A percentile compares a stretch with the other conserved stretches of the same genome.
These are phyloP conservation scores for Raphanus hybrid DNA, from an alignment of 441 rosid genomes.

Conservation along the genomic window DNA sequence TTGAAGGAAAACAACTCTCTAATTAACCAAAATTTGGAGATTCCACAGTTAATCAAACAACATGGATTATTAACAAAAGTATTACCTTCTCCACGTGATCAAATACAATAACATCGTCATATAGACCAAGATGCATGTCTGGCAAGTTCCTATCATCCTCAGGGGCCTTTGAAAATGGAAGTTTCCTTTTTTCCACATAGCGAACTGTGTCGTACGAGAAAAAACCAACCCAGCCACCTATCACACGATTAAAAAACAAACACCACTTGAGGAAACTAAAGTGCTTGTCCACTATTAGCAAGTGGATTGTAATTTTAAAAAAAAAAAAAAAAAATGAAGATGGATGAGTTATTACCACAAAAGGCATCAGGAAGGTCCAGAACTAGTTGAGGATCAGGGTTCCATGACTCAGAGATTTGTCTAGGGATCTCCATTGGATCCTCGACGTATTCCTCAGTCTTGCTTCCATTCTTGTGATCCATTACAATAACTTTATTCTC, in stretches of 20 bases:
- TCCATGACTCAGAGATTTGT: too few species aligned
- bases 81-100: constrained; percentile 82
- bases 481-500: too few species aligned
- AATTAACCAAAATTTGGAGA: constrained; percentile 7
- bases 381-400: too few species aligned
- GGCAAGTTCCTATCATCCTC: constrained; percentile 83
- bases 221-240: constrained; percentile 98
- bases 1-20: background rate
- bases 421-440: too few species aligned
- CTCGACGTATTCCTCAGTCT: too few species aligned
- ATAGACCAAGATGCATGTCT: constrained; percentile 87
- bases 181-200: constrained; percentile 76
- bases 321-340: background rate
- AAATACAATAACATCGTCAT: constrained; percentile 75
- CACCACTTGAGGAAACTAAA: background rate
- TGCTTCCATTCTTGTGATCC: too few species aligned
- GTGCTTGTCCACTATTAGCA: too few species aligned
- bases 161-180: constrained; percentile 77
- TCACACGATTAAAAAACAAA: constrained; percentile 22
- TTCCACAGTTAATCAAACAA: constrained; percentile 2
- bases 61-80: background rate
- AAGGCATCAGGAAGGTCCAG: too few species aligned
- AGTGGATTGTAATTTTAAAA: too few species aligned
- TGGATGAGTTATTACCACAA: too few species aligned
- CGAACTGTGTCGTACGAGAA: constrained; percentile 92